Percentiles rank a stretch among this genome's conserved stretches.
Evolutionary conservation across 352 stramenopile species (phyloP).

Genomic region (Phytophthora foliorum): DNA sequence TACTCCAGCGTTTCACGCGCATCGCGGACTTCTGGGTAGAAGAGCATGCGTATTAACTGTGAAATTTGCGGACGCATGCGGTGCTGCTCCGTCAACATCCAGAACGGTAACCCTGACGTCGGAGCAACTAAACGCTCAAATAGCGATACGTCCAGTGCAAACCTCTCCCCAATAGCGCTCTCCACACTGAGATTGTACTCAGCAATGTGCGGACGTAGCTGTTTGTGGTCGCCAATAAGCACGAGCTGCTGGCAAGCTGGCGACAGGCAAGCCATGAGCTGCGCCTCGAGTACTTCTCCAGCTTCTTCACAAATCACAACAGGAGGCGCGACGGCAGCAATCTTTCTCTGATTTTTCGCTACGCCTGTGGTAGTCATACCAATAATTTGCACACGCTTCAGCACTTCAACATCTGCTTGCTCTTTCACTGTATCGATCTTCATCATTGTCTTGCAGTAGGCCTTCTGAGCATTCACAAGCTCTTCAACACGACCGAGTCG

Average conservation of each 20-base stretch:
- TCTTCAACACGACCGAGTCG: conserved; percentile 28
- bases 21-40: conserved; percentile 79
- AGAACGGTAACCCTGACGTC: conserved; percentile 33
- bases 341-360: conserved; percentile 75
- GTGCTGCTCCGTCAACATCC: conserved; percentile 78
- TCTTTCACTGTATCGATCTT: conserved; percentile 45
- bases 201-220: conserved; percentile 84
- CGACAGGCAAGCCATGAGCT: conserved; percentile 69
- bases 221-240: conserved; percentile 90
- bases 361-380: conserved; percentile 87
- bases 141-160: conserved; percentile 82
- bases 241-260: conserved; percentile 82
- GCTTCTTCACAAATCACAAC: conserved; percentile 92
- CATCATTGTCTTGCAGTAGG: conserved; percentile 37
- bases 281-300: conserved; percentile 86
- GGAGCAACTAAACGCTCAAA: conserved; percentile 80
- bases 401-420: conserved; percentile 37
- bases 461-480: conserved; percentile 40
- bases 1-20: conserved; percentile 61
- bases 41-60: conserved; percentile 67
- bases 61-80: conserved; percentile 86
- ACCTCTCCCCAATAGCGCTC: conserved; percentile 51
- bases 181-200: conserved; percentile 77
- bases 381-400: conserved; percentile 64
- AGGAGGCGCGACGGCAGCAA: conserved; percentile 60